phyloP scores from a whole-genome alignment of 257 asterid species.

The Forsythia suspensa region DNA sequence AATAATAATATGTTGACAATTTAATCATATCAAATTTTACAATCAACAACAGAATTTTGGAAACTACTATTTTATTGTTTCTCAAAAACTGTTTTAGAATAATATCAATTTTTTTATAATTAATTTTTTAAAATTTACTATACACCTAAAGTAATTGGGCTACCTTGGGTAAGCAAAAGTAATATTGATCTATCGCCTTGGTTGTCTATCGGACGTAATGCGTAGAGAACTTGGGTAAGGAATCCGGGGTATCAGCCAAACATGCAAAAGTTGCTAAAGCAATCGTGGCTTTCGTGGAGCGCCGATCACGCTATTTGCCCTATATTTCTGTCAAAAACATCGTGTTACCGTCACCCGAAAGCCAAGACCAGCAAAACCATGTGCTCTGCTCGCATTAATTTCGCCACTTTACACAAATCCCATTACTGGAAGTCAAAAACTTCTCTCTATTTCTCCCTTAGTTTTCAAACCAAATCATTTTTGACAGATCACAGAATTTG shows the following conservation, averaged over 20 bases:
- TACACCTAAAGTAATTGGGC: too few species aligned
- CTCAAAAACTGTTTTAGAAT: too few species aligned
- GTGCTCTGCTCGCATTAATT: neutral
- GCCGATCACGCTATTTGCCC: neutral
- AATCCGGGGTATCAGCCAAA: neutral
- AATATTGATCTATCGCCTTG: too few species aligned
- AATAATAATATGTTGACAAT: too few species aligned
- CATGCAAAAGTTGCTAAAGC: neutral
- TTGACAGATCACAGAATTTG: neutral
- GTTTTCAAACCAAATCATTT: neutral
- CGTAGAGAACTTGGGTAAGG: too few species aligned
- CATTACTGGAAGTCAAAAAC: neutral
- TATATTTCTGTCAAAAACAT: neutral
- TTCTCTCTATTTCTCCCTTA: neutral
- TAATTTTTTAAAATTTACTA: too few species aligned
- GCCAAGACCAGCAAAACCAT: neutral
- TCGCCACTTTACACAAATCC: neutral
- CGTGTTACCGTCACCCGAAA: neutral
- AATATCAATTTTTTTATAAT: too few species aligned
- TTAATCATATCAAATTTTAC: too few species aligned
- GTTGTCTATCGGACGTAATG: too few species aligned
- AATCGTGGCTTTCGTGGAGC: neutral
- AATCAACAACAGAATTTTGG: too few species aligned
- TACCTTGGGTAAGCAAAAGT: too few species aligned
- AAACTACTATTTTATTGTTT: too few species aligned